Conservation (phyloP, 306 rosid genomes). For the Gleditsia sinensis region DNA sequence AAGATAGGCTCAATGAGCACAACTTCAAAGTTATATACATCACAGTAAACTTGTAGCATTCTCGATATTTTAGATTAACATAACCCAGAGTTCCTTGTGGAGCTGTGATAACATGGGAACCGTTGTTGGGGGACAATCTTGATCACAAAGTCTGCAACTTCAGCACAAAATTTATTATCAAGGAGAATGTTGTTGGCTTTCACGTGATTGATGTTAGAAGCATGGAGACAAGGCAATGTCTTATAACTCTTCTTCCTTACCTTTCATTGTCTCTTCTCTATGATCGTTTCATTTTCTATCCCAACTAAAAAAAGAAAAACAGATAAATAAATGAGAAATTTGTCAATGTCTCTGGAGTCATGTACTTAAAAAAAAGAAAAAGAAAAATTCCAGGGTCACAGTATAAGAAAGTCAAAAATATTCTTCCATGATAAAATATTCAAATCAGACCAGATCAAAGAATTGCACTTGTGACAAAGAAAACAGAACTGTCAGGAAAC, state of each 20-base stretch:
- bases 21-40: constrained; percentile 78
- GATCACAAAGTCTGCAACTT: constrained; percentile 90
- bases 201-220: constrained; percentile 70
- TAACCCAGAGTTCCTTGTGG: constrained; percentile 92
- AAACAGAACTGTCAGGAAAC: not conserved
- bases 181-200: constrained; percentile 78
- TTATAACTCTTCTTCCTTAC: too few species aligned
- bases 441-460: not conserved
- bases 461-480: not conserved
- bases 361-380: not conserved
- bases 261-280: too few species aligned
- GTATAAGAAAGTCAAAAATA: too few species aligned
- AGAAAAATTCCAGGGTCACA: too few species aligned
- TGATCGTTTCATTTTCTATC: too few species aligned
- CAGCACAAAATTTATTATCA: constrained; percentile 48
- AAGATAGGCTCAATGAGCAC: constrained; percentile 70
- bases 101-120: constrained; percentile 69
- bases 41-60: constrained; percentile 67
- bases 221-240: too few species aligned
- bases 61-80: constrained; percentile 76
- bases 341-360: not conserved
- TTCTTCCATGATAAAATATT: too few species aligned
- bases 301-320: too few species aligned
- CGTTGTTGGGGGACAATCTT: constrained; percentile 56
- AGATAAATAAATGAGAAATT: too few species aligned